Evolutionary conservation across 2,329 filamentous ascomycete species (phyloP).

Genomic region (Cordyceps javanica): DNA sequence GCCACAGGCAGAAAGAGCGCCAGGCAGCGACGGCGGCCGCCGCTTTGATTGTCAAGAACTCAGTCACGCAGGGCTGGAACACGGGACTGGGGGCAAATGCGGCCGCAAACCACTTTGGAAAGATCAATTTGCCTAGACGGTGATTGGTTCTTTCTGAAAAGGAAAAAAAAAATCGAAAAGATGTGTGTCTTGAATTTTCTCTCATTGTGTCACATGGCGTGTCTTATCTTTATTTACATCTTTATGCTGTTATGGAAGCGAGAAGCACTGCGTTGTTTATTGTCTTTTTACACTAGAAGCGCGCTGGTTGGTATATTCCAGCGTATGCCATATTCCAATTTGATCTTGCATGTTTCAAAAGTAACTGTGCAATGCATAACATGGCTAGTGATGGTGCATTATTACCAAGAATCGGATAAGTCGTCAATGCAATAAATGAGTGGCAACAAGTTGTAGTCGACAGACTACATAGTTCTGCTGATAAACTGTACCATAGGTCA

Average conservation of each 20-base stretch:
- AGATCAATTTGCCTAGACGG: slow-evolving; percentile 42
- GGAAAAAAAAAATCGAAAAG: too few relatives aligned
- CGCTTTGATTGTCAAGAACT: slow-evolving; percentile 91
- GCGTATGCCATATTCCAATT: too few relatives aligned
- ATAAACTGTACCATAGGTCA: too few relatives aligned
- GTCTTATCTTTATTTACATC: not conserved
- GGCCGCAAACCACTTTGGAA: slow-evolving; percentile 35
- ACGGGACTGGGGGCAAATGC: slow-evolving; percentile 26
- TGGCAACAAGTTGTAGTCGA: too few relatives aligned
- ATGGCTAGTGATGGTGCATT: too few relatives aligned
- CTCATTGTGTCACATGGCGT: not conserved
- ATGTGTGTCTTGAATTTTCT: too few relatives aligned
- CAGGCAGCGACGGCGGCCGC: slow-evolving; percentile 85
- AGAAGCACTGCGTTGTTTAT: too few relatives aligned
- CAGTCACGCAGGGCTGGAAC: slow-evolving; percentile 57
- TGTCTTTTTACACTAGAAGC: not conserved
- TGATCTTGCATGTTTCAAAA: too few relatives aligned
- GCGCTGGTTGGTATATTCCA: not conserved
- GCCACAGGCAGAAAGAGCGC: slow-evolving; percentile 89
- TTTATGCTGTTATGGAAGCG: not conserved
- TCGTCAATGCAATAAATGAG: too few relatives aligned
- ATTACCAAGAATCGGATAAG: too few relatives aligned
- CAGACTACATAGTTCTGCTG: too few relatives aligned
- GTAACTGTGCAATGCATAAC: too few relatives aligned
- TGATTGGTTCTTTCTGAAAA: slow-evolving; percentile 26